Conservation (phyloP, 2,329 filamentous ascomycete species). For the Chaetomium olivaceum region DNA sequence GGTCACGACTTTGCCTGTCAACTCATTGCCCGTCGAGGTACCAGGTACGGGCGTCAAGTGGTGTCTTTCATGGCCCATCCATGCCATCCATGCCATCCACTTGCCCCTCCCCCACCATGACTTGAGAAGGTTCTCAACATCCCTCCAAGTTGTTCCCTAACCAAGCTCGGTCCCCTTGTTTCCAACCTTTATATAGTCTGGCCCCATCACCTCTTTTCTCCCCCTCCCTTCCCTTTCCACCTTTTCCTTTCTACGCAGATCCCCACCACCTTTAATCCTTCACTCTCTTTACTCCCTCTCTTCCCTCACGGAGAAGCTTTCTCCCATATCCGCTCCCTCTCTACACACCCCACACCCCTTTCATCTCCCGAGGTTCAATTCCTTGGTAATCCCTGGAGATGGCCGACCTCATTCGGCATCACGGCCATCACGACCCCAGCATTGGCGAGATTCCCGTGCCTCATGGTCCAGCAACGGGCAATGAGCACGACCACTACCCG, state of each 20-base stretch:
- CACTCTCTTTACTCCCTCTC: background rate
- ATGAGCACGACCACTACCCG: constrained; percentile 52
- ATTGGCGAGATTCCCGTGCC: constrained; percentile 58
- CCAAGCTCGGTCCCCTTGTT: background rate
- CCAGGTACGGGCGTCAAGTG: too few relatives aligned
- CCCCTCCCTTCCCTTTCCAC: background rate
- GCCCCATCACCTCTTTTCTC: background rate
- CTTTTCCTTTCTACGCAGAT: background rate
- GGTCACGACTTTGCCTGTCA: too few relatives aligned
- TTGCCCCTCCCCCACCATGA: background rate
- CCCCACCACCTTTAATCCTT: background rate
- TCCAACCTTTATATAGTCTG: too few relatives aligned
- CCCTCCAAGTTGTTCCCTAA: background rate
- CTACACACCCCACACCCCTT: background rate
- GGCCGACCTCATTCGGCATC: constrained; percentile 42
- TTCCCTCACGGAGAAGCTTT: too few relatives aligned
- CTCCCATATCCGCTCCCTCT: background rate
- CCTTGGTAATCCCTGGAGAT: constrained; percentile 18
- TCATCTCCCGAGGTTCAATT: background rate
- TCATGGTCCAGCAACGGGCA: constrained; percentile 52
- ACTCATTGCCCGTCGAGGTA: too few relatives aligned
- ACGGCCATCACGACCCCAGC: constrained; percentile 44
- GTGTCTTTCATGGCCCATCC: too few relatives aligned
- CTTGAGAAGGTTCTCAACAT: background rate
- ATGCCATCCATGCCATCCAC: too few relatives aligned